Evolutionary conservation across 2,329 filamentous ascomycete genomes (phyloP), one percentile per base, ranked within the genome.

Genomic region (Phialophora macrospora): DNA sequence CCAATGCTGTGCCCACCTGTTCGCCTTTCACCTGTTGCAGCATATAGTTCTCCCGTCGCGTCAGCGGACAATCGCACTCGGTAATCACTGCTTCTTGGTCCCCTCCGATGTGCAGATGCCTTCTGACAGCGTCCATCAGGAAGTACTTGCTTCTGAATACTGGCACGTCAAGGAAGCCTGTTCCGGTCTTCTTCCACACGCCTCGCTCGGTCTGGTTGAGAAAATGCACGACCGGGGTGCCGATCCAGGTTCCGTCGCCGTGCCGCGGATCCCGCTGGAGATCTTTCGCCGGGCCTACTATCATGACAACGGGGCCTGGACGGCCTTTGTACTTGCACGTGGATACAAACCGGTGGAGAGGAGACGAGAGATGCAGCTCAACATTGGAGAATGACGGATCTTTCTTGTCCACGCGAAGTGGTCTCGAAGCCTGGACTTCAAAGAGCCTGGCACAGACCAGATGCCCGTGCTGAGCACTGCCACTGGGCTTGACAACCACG

Each of bases 181-280:
- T 30, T 14, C 54, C 54, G 5, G 54, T 55, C 28, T 55, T 55
- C 54, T 11, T 20, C 54, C 54, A 55, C 24, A 55, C 30, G 24
- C 54, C 54, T 55, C n/a, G 54, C 22, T 34, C 30, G 54, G 22
- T 55, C 54, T 38, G 34, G 54, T 55, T 4, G 22, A 55, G 30
- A 8, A 30, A 55, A 34, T 55, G 28, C 11, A 55, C 9, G 14
- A 55, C 22, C 14, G 54, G 54, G 9, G 22, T 30, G 9, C 54
- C 54, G 54, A 26, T 20, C n/a, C 38, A 44, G 38, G 38, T 44
- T 5, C 38, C 38, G 28, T 30, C 32, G 28, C 22, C 54, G 22
- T 26, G 54, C 26, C 24, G 11, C 3, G 26, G 22, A 52, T 52
- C 26, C 2, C 26, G 48, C 26, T n/a, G 22, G 26, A 52, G 48